Conservation (phyloP, 2,329 filamentous ascomycete species). For the Chaetomiaceae sp. region DNA sequence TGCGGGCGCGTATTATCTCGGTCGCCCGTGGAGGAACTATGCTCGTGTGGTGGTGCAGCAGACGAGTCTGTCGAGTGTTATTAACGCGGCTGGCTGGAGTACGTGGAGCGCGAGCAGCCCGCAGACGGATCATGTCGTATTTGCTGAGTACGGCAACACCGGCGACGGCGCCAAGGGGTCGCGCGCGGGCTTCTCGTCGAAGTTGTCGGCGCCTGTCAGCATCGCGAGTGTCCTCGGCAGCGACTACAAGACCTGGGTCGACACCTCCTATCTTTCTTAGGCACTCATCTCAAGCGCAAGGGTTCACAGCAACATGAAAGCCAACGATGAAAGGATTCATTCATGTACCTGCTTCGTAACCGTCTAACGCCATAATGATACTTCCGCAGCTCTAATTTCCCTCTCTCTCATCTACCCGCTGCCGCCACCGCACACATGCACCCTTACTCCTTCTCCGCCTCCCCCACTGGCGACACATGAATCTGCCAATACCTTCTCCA, state of each 20-base stretch:
- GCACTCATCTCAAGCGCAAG: too few relatives aligned
- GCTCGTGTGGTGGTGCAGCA: conserved; percentile 44
- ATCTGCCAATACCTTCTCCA: conserved; percentile 38
- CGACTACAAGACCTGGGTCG: conserved; percentile 26
- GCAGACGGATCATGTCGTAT: conserved; percentile 48
- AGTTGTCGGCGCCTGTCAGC: conserved; percentile 31
- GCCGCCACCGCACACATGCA: too few relatives aligned
- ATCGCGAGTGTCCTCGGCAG: conserved; percentile 28
- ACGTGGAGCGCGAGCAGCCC: conserved; percentile 45
- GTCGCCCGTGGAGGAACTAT: conserved; percentile 42
- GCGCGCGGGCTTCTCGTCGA: conserved; percentile 40
- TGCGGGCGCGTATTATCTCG: conserved; percentile 39
- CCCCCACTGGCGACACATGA: conserved; percentile 31
- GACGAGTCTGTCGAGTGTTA: conserved; percentile 45
- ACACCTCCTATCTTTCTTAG: conserved; percentile 26
- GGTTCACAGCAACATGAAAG: too few relatives aligned
- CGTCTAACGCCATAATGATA: too few relatives aligned
- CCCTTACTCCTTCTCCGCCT: too few relatives aligned
- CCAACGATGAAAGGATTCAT: too few relatives aligned
- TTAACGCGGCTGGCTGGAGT: conserved; percentile 55
- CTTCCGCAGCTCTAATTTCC: too few relatives aligned
- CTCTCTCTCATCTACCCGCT: too few relatives aligned
- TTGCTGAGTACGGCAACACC: conserved; percentile 54
- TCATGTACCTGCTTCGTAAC: too few relatives aligned
- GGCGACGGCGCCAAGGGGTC: conserved; percentile 49